Percentiles rank a stretch among this genome's conserved stretches.
Evolutionary conservation across 495 filamentous ascomycete genomes (phyloP).

Genomic region (Lichina pygmaea): DNA sequence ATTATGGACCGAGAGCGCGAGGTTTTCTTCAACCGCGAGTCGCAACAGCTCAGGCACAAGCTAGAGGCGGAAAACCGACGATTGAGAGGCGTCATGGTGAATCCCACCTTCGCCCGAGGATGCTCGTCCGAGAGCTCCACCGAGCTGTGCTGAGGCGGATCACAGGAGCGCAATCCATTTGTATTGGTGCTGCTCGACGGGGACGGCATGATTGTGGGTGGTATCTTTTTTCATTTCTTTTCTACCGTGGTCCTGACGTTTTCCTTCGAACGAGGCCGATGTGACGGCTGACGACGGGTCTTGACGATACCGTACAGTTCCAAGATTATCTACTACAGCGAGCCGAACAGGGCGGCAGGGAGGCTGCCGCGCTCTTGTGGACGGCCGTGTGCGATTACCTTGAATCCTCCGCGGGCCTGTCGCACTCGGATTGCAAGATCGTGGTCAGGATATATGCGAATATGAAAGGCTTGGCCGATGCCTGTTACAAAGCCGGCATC

Average conservation of each 20-base stretch:
- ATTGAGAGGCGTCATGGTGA: constrained; percentile 5
- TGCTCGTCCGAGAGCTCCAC: background rate
- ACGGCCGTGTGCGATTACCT: constrained; percentile 22
- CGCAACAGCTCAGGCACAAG: background rate
- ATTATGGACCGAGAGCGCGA: background rate
- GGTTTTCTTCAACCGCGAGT: background rate
- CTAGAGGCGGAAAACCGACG: background rate
- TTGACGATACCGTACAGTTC: constrained; percentile 20
- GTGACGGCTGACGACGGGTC: background rate
- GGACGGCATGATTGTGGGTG: constrained; percentile 39
- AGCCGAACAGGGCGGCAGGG: constrained; percentile 42
- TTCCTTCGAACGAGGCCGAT: background rate
- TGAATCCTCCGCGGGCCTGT: constrained; percentile 13
- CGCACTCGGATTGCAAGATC: constrained; percentile 28
- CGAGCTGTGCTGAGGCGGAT: background rate
- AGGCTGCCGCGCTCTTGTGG: constrained; percentile 36
- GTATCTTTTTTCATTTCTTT: background rate
- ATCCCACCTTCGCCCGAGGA: background rate
- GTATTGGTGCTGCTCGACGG: constrained; percentile 53
- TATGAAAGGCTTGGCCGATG: constrained; percentile 31
- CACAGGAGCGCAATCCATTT: constrained; percentile 48
- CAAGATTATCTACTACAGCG: constrained; percentile 32
- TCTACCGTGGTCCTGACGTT: background rate
- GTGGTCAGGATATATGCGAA: constrained; percentile 45
- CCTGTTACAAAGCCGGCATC: constrained; percentile 28